Conservation (phyloP, 73 alveolate genomes). For the Durusdinium trenchii region DNA sequence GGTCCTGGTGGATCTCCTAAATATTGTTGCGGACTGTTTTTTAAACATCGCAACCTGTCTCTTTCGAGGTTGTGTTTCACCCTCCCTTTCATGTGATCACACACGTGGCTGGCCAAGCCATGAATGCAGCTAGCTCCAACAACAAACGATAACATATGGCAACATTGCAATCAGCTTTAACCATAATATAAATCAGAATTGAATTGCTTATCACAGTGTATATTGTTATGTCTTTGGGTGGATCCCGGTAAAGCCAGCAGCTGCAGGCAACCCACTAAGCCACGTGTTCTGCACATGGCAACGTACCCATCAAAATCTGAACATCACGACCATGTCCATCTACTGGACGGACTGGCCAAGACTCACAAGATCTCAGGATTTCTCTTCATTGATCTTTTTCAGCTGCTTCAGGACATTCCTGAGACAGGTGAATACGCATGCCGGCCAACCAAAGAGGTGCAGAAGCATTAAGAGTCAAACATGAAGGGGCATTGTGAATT, state of each 20-base stretch:
- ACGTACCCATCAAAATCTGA: neutral
- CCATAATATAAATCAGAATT: neutral
- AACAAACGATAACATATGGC: neutral
- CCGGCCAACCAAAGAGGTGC: neutral
- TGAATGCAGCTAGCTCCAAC: neutral
- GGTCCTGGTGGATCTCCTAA: neutral
- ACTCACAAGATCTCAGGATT: neutral
- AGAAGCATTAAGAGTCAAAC: neutral
- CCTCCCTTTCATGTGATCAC: neutral
- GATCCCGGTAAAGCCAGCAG: neutral
- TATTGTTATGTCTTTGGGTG: neutral
- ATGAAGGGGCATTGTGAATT: neutral
- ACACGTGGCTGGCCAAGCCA: neutral
- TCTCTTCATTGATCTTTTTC: neutral
- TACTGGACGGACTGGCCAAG: neutral
- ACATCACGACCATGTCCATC: neutral
- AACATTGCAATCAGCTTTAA: neutral
- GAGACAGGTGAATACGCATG: neutral
- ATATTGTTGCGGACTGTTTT: neutral
- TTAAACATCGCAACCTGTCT: neutral
- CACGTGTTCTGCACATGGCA: conserved; percentile 32
- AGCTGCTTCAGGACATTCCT: conserved; percentile 1
- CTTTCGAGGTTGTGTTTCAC: neutral
- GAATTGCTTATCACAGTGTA: neutral
- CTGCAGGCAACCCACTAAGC: neutral